Evolutionary conservation across 805 yeast genomes (phyloP).

Genomic region (Saccharomyces paradoxus): DNA sequence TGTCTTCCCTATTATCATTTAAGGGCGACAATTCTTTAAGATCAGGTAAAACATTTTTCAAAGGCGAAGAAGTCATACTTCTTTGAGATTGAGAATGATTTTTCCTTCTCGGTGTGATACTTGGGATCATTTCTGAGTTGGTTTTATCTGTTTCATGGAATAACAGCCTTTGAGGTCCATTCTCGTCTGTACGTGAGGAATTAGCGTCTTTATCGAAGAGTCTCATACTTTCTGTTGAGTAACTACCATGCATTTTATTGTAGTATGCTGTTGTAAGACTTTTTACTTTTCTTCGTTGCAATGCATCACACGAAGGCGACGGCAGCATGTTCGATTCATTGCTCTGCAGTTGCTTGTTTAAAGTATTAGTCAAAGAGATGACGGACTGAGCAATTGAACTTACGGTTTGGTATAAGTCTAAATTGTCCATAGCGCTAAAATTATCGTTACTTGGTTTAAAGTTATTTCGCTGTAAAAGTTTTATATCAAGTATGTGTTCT

Average conservation of each 20-base stretch:
- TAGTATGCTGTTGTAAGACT: slow-evolving; percentile 16
- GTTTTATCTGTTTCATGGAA: slow-evolving; percentile 17
- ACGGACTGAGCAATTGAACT: slow-evolving; percentile 30
- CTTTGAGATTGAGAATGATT: slow-evolving; percentile 2
- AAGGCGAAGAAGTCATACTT: slow-evolving; percentile 7
- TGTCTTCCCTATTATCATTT: slow-evolving; percentile 4
- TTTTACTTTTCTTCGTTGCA: slow-evolving; percentile 19
- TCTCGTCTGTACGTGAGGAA: slow-evolving; percentile 1
- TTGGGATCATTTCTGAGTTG: slow-evolving; percentile 9
- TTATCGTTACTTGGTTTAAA: slow-evolving; percentile 1
- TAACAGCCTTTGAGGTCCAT: slow-evolving; percentile 21
- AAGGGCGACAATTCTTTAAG: slow-evolving; percentile 3
- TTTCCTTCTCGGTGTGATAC: slow-evolving; percentile 4
- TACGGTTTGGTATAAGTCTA: slow-evolving; percentile 30
- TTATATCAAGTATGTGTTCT: background rate
- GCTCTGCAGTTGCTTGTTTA: slow-evolving; percentile 11
- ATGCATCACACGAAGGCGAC: slow-evolving; percentile 20
- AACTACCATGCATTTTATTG: slow-evolving; percentile 3
- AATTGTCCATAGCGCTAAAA: slow-evolving; percentile 29
- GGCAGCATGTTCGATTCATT: slow-evolving; percentile 2
- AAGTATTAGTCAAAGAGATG: slow-evolving; percentile 26
- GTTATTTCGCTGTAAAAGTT: slow-evolving; percentile 1
- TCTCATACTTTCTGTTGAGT: slow-evolving; percentile 4
- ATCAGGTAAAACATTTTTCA: slow-evolving; percentile 12
- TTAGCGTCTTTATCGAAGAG: background rate